A percentile compares a stretch with the other conserved stretches of the same genome.
phyloP scores from a whole-genome alignment of 495 filamentous ascomycete genomes.

The Filosporella fistucella region DNA sequence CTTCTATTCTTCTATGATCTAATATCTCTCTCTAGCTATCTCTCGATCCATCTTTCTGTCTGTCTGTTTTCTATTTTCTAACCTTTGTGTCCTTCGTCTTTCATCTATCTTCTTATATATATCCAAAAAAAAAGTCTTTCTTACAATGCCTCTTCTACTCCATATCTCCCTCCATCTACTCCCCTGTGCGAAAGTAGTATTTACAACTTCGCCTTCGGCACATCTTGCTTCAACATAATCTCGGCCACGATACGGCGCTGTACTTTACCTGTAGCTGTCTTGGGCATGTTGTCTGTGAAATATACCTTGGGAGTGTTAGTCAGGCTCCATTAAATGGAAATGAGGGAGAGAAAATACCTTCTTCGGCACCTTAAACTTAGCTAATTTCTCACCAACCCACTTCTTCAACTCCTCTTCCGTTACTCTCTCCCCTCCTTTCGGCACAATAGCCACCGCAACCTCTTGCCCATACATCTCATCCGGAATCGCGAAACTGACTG shows the following conservation, averaged over 20 bases:
- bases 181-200: no score
- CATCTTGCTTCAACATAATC: constrained; percentile 43
- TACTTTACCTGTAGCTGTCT: constrained; percentile 87
- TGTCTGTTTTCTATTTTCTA: no score
- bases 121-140: no score
- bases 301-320: constrained; percentile 48
- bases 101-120: no score
- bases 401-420: constrained; percentile 53
- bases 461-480: constrained; percentile 80
- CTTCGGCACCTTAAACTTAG: constrained; percentile 84
- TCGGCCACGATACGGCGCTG: constrained; percentile 78
- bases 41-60: no score
- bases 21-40: no score
- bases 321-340: no score
- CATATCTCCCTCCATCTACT: no score
- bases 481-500: constrained; percentile 73
- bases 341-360: constrained; percentile 44
- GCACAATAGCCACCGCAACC: constrained; percentile 69
- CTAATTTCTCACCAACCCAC: constrained; percentile 63
- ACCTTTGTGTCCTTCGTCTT: no score
- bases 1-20: no score
- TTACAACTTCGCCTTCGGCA: constrained; percentile 22
- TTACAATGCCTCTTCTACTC: no score
- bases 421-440: constrained; percentile 55
- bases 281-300: constrained; percentile 76